phyloP scores from a whole-genome alignment of 805 yeast species.

The Myxozyma mucilagina region DNA sequence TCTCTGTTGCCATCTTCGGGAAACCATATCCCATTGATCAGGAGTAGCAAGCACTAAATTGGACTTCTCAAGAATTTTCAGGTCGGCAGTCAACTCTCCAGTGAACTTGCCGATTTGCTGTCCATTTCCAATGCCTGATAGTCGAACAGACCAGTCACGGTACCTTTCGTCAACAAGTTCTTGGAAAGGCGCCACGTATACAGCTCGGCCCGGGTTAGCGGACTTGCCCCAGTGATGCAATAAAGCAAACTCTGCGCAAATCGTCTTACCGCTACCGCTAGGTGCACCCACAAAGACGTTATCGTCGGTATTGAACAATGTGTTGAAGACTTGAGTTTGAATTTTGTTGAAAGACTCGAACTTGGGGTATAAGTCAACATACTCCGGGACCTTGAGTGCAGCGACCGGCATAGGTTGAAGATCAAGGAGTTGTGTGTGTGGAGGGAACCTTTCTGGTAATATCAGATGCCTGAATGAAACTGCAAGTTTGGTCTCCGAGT shows the following conservation, averaged over 20 bases:
- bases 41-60: constrained; percentile 81
- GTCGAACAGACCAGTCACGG: constrained; percentile 56
- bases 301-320: constrained; percentile 58
- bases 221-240: constrained; percentile 66
- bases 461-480: constrained; percentile 53
- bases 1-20: constrained; percentile 82
- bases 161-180: constrained; percentile 51
- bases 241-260: constrained; percentile 69
- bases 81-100: constrained; percentile 57
- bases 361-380: constrained; percentile 46
- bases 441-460: constrained; percentile 64
- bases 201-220: constrained; percentile 60
- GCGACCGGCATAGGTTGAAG: constrained; percentile 52
- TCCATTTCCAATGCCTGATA: constrained; percentile 54
- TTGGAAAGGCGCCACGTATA: constrained; percentile 69
- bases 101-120: constrained; percentile 58
- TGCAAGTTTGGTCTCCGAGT: constrained; percentile 64
- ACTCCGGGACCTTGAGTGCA: constrained; percentile 53
- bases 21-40: constrained; percentile 65
- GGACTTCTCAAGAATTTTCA: constrained; percentile 55
- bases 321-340: constrained; percentile 69
- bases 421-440: constrained; percentile 60
- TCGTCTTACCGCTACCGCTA: constrained; percentile 75
- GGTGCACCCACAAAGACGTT: constrained; percentile 68
- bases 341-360: constrained; percentile 64